Percentiles rank a stretch among this genome's conserved stretches.
Evolutionary conservation across 2,329 filamentous ascomycete species (phyloP).

Genomic region (Colletotrichum sp.): DNA sequence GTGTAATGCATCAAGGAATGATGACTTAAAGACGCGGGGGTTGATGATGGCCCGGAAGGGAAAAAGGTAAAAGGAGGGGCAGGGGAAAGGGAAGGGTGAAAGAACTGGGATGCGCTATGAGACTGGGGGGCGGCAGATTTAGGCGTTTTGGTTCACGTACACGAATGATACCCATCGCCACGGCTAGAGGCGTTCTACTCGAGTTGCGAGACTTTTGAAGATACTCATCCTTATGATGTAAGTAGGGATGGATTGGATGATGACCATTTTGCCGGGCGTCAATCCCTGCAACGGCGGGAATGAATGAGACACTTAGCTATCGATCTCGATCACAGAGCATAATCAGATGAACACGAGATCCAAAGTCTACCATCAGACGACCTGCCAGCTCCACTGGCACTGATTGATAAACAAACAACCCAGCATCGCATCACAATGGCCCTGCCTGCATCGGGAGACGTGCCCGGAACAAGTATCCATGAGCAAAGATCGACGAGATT

Average conservation of each 20-base stretch:
- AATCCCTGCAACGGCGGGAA: no score
- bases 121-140: neutral
- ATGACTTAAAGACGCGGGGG: no score
- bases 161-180: neutral
- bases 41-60: neutral
- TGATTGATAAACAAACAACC: neutral
- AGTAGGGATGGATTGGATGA: neutral
- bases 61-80: neutral
- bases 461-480: neutral
- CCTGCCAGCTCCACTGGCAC: no score
- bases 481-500: neutral
- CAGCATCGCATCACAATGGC: neutral
- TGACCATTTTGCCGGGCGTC: neutral
- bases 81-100: neutral
- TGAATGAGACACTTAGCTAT: no score
- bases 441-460: neutral
- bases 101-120: neutral
- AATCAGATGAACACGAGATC: no score
- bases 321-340: no score
- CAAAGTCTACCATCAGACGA: no score
- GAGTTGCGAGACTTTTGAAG: neutral
- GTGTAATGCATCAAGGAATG: neutral
- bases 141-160: neutral
- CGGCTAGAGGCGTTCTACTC: neutral
- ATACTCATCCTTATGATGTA: neutral